Percentiles rank a stretch among this genome's conserved stretches.
These are phyloP conservation scores for Rhodotorula sp. DNA, from an alignment of 1,284 basidiomycete genomes.

Conservation along the genomic window DNA sequence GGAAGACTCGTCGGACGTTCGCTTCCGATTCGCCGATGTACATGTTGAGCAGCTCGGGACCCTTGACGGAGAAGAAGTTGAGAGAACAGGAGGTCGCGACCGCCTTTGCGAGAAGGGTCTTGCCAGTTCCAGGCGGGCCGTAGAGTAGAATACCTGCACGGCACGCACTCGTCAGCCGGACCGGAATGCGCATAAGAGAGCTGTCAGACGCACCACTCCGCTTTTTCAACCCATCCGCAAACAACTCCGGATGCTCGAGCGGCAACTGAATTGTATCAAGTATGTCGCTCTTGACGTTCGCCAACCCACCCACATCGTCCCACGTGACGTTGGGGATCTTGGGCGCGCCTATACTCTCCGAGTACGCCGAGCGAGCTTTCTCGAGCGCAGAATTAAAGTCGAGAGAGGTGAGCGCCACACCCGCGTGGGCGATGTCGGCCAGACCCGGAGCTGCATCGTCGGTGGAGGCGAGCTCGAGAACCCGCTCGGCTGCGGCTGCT, in stretches of 20 bases:
- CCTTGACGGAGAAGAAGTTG: conserved; percentile 55
- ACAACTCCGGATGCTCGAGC: conserved; percentile 89
- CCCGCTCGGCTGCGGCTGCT: conserved; percentile 61
- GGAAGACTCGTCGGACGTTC: conserved; percentile 53
- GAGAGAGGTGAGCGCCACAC: conserved; percentile 35
- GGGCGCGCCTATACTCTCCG: conserved; percentile 90
- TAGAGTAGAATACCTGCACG: conserved; percentile 57
- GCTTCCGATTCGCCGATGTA: conserved; percentile 54
- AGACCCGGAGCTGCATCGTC: neutral
- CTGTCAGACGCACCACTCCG: conserved; percentile 66
- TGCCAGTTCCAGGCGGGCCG: conserved; percentile 53
- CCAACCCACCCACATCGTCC: conserved; percentile 96
- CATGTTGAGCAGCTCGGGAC: conserved; percentile 54
- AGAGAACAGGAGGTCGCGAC: conserved; percentile 53
- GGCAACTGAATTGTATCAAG: conserved; percentile 96
- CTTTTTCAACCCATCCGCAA: conserved; percentile 89
- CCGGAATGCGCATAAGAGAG: conserved; percentile 9
- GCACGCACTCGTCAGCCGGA: too few species aligned
- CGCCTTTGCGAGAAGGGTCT: conserved; percentile 53
- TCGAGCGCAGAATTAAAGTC: conserved; percentile 58
- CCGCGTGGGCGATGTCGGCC: conserved; percentile 28
- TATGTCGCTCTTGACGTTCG: conserved; percentile 85
- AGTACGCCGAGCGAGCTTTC: conserved; percentile 76
- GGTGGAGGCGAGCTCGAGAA: conserved; percentile 44
- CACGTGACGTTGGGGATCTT: conserved; percentile 95